Evolutionary conservation across 768 basidiomycete genomes (phyloP).

Genomic region (Tricholoma hemisulphureum): DNA sequence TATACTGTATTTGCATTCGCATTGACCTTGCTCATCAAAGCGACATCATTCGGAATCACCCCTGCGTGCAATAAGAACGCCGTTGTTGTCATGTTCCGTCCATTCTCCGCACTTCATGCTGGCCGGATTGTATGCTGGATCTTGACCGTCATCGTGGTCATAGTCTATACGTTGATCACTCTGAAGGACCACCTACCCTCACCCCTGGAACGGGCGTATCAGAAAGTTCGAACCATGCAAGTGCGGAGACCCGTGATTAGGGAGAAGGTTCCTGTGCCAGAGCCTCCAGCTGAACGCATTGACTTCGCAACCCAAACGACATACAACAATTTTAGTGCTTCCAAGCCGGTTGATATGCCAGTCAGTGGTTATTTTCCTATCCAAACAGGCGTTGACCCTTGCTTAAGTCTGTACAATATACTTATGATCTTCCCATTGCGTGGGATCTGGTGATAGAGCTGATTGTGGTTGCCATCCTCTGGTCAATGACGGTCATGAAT

Average conservation of each 20-base stretch:
- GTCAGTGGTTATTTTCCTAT: neutral
- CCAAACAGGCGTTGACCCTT: neutral
- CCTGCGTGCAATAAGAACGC: conserved; percentile 15
- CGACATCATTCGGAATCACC: conserved; percentile 9
- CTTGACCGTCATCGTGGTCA: conserved; percentile 1
- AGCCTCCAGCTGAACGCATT: neutral
- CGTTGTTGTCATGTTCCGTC: conserved; percentile 13
- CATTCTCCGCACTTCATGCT: conserved; percentile 12
- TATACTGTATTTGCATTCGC: conserved; percentile 18
- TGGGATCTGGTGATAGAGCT: conserved; percentile 14
- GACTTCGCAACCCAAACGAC: neutral
- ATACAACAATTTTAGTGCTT: neutral
- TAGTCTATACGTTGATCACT: conserved; percentile 9
- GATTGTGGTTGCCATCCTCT: conserved; percentile 11
- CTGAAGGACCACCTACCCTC: conserved; percentile 15
- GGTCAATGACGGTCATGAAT: conserved; percentile 19
- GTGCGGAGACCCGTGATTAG: neutral
- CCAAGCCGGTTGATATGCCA: neutral
- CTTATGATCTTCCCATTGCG: conserved; percentile 13
- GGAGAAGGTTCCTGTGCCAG: neutral
- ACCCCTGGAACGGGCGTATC: conserved; percentile 3
- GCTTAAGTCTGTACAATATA: neutral
- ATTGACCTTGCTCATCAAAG: conserved; percentile 12
- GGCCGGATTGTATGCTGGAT: conserved; percentile 14
- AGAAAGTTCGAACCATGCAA: conserved; percentile 5